Evolutionary conservation across 2,329 filamentous ascomycete genomes (phyloP), one percentile per base, ranked within the genome.

Genomic region (Colletotrichum sp.): DNA sequence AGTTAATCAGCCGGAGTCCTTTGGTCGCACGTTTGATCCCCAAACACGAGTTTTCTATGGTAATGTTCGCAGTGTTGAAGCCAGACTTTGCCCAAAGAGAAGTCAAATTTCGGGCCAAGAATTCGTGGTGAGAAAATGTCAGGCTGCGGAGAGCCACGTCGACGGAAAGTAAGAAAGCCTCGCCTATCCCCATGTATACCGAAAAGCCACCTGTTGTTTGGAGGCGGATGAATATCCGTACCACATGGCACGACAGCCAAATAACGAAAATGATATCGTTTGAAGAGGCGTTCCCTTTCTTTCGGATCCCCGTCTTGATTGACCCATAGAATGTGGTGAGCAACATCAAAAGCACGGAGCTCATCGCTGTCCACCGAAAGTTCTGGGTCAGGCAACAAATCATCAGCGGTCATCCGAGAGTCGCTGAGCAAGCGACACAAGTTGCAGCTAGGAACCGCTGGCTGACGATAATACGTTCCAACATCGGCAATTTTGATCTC

Each of bases 31-130:
- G 13, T 13, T 3, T 43, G 38, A 5, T n/a, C 8, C 36, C 8
- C 16, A 16, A 43, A 43, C 36, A 43, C 8, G 16, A 11, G 8
- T 0, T n/a, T n/a, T 0, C 0, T 43, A 0, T 43, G 36, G 8
- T 43, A 1, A 43, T 0, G 0, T 1, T 18, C 8, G 36, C 36
- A 43, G 36, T 18, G 9, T 5, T n/a, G 16, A 9, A 43, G 36
- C 36, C 36, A 43, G 36, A 0, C 0, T 18, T 43, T 43, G 1
- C 38, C 38, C 5, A 43, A 11, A 6, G 38, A 43, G 5, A 43
- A 1, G 8, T 43, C 18, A 9, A 43, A 43, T 3, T 2, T 43
- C 9, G 38, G 51, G 0, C 4, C n/a, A 16, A 55, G 15, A 13
- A 6, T 8, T 16, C 21, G n/a, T 15, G 51, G 24, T 24, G 21